These are phyloP conservation scores for Sonneratia caseolaris DNA, from an alignment of 345 rosid species.

Conservation along the genomic window DNA sequence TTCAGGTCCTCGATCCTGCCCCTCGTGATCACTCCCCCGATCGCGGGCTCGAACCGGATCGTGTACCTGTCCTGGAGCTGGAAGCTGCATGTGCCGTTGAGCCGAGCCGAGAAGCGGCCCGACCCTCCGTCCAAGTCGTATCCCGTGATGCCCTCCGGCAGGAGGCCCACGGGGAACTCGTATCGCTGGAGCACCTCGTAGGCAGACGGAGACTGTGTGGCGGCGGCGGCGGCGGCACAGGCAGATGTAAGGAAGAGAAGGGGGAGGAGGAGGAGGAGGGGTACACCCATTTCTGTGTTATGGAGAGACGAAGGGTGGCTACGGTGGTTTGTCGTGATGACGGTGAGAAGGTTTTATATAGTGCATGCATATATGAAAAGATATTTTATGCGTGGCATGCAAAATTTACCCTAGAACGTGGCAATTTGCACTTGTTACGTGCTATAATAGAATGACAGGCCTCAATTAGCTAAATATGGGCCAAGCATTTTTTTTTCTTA, in stretches of 20 bases:
- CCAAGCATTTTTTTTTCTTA: no score
- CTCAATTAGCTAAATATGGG: no score
- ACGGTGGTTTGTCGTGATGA: background rate
- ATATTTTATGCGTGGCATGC: no score
- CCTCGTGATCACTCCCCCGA: slow-evolving; percentile 37
- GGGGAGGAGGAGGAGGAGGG: background rate
- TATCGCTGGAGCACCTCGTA: slow-evolving; percentile 41
- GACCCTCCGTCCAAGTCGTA: slow-evolving; percentile 43
- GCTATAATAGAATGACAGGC: no score
- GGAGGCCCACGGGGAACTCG: slow-evolving; percentile 52
- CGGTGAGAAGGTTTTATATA: no score
- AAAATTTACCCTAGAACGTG: no score
- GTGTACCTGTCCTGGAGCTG: slow-evolving; percentile 34
- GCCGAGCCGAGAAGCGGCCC: slow-evolving; percentile 38
- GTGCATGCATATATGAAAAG: no score
- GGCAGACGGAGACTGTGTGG: slow-evolving; percentile 22
- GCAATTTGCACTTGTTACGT: no score
- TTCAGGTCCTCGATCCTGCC: slow-evolving; percentile 28
- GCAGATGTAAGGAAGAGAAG: background rate
- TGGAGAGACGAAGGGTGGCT: background rate
- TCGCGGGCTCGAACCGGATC: slow-evolving; percentile 40
- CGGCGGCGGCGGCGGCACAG: background rate
- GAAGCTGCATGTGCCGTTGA: slow-evolving; percentile 39
- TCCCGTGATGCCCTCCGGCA: slow-evolving; percentile 46
- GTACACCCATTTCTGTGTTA: background rate